Percentiles rank a stretch among this genome's conserved stretches.
Evolutionary conservation across 2,329 filamentous ascomycete genomes (phyloP).

Genomic region (Apiospora kogelbergensis): DNA sequence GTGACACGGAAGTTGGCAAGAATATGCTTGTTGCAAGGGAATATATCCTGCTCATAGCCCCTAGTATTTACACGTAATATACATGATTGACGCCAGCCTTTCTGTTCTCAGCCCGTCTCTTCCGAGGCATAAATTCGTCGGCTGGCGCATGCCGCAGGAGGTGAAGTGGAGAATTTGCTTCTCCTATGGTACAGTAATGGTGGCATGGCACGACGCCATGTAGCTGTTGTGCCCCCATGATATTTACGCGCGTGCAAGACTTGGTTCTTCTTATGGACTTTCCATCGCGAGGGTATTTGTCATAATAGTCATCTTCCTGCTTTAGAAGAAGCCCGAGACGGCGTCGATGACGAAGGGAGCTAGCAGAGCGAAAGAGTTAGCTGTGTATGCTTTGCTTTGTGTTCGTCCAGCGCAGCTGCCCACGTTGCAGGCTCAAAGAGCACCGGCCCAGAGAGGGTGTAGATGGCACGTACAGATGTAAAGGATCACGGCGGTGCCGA

Average conservation of each 20-base stretch:
- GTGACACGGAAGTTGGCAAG: background rate
- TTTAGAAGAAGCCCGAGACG: slow-evolving; percentile 39
- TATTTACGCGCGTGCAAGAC: background rate
- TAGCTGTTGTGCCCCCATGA: background rate
- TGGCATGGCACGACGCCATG: background rate
- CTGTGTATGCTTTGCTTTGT: background rate
- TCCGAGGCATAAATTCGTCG: background rate
- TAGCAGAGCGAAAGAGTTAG: slow-evolving; percentile 23
- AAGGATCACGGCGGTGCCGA: slow-evolving; percentile 65
- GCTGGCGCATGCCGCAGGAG: background rate
- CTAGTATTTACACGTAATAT: background rate
- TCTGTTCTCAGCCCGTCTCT: background rate
- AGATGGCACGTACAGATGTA: slow-evolving; percentile 70
- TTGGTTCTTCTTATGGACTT: background rate
- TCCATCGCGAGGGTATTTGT: background rate
- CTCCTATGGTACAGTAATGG: background rate
- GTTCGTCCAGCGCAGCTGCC: too few relatives aligned
- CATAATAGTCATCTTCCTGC: background rate
- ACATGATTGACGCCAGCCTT: background rate
- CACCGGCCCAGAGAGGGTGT: too few relatives aligned
- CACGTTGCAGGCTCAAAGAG: too few relatives aligned
- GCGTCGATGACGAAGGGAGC: slow-evolving; percentile 60
- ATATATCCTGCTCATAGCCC: background rate
- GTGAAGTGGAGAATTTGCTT: background rate
- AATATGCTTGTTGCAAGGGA: background rate